Percentiles rank a stretch among this genome's conserved stretches.
Evolutionary conservation across 257 asterid genomes (phyloP).

Genomic region (Scutellaria baicalensis): DNA sequence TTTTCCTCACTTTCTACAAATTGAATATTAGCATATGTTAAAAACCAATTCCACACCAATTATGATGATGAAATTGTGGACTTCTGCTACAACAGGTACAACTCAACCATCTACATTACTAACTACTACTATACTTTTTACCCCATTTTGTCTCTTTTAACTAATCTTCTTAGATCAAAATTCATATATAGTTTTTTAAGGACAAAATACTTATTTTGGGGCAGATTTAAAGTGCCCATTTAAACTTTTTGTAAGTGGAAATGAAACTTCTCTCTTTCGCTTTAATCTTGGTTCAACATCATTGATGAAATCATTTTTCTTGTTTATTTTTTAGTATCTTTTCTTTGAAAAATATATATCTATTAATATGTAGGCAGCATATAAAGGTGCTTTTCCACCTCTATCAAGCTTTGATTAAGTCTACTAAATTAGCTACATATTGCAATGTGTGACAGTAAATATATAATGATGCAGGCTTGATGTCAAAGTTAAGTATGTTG

Average conservation of each 20-base stretch:
- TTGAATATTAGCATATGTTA: not conserved
- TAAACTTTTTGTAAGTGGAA: not conserved
- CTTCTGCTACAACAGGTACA: conserved; percentile 10
- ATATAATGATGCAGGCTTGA: conserved; percentile 52
- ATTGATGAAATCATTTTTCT: conserved; percentile 14
- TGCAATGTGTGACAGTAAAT: conserved; percentile 6
- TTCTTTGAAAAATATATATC: not conserved
- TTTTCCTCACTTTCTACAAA: not conserved
- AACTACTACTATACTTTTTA: not conserved
- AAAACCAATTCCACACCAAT: not conserved
- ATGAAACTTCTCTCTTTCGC: not conserved
- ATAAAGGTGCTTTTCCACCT: not conserved
- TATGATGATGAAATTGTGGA: conserved; percentile 21
- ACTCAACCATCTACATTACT: conserved; percentile 17
- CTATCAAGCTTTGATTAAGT: conserved; percentile 10
- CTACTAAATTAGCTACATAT: conserved; percentile 10
- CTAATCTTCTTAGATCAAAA: not conserved
- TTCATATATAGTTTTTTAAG: not conserved
- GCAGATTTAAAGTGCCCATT: not conserved
- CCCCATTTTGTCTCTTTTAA: not conserved
- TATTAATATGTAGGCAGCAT: not conserved
- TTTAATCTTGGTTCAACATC: conserved; percentile 5
- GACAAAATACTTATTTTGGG: too few species aligned
- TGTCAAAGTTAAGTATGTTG: conserved; percentile 68
- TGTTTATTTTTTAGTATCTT: not conserved